These are phyloP conservation scores for Aureobasidium zeae DNA, from an alignment of 2,329 filamentous ascomycete genomes.

Conservation along the genomic window DNA sequence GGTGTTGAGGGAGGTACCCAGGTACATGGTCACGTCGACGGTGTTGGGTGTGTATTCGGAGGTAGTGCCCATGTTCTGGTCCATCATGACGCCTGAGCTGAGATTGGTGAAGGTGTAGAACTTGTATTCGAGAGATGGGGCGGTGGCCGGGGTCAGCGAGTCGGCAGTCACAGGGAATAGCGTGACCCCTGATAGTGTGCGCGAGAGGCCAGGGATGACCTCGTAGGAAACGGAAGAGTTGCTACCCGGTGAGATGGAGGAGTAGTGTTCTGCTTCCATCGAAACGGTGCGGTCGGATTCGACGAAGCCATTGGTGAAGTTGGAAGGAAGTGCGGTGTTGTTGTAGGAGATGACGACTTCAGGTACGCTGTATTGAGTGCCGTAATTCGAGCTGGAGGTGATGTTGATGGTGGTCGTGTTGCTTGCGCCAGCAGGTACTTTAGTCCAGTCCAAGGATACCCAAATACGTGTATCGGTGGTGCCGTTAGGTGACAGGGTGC, in stretches of 20 bases:
- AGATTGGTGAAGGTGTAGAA: slow-evolving; percentile 51
- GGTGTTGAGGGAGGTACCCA: slow-evolving; percentile 25
- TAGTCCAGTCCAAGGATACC: slow-evolving; percentile 49
- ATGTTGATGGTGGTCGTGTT: slow-evolving; percentile 41
- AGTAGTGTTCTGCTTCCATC: slow-evolving; percentile 31
- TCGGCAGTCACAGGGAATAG: slow-evolving; percentile 45
- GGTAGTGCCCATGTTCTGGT: slow-evolving; percentile 31
- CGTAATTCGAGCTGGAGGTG: slow-evolving; percentile 43
- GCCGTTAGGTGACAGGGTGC: slow-evolving; percentile 39
- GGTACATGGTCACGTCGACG: slow-evolving; percentile 26
- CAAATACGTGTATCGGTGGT: slow-evolving; percentile 45
- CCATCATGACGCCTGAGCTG: slow-evolving; percentile 25
- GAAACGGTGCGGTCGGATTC: slow-evolving; percentile 45
- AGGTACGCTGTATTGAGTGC: slow-evolving; percentile 30
- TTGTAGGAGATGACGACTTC: slow-evolving; percentile 48
- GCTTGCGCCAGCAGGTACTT: slow-evolving; percentile 32
- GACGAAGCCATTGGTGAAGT: slow-evolving; percentile 51
- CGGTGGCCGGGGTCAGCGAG: slow-evolving; percentile 41
- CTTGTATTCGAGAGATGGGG: slow-evolving; percentile 51
- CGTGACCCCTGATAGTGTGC: slow-evolving; percentile 50
- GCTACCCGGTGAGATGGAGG: slow-evolving; percentile 19
- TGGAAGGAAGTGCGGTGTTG: slow-evolving; percentile 39
- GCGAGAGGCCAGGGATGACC: slow-evolving; percentile 47
- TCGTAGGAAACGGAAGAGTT: slow-evolving; percentile 38
- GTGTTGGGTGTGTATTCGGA: slow-evolving; percentile 29